These are phyloP conservation scores for Przewalskia tangutica DNA, from an alignment of 257 asterid species.

Conservation along the genomic window DNA sequence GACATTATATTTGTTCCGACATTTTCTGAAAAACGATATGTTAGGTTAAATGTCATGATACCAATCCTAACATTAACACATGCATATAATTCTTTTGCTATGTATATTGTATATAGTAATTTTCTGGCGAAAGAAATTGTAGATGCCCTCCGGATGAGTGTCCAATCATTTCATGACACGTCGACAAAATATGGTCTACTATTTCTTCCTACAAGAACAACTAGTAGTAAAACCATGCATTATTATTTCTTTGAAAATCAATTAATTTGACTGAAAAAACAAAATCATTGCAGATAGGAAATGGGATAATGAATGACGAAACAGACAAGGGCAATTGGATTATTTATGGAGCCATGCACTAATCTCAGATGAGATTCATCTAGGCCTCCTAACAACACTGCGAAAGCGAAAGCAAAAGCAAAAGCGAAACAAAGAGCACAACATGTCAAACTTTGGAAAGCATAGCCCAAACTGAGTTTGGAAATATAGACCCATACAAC, in stretches of 20 bases:
- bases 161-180: background rate
- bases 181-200: background rate
- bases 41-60: too few relatives aligned
- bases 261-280: background rate
- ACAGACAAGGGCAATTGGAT: conserved; percentile 26
- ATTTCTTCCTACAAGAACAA: background rate
- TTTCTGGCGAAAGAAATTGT: too few relatives aligned
- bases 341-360: conserved; percentile 37
- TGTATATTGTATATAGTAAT: too few relatives aligned
- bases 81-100: too few relatives aligned
- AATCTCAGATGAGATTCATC: conserved; percentile 31
- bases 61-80: too few relatives aligned
- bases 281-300: conserved; percentile 23
- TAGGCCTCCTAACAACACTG: conserved; percentile 19
- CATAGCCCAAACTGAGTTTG: conserved; percentile 10
- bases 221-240: background rate
- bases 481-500: conserved; percentile 22
- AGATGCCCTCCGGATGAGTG: background rate
- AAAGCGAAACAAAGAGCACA: background rate
- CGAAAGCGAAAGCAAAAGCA: conserved; percentile 4
- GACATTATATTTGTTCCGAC: too few relatives aligned
- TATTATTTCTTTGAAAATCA: background rate
- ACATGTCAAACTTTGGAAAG: conserved; percentile 12
- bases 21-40: too few relatives aligned
- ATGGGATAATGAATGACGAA: conserved; percentile 29